Base-by-base conservation (phyloP, 2,329 filamentous ascomycete genomes). In the Penicillium sp. region DNA sequence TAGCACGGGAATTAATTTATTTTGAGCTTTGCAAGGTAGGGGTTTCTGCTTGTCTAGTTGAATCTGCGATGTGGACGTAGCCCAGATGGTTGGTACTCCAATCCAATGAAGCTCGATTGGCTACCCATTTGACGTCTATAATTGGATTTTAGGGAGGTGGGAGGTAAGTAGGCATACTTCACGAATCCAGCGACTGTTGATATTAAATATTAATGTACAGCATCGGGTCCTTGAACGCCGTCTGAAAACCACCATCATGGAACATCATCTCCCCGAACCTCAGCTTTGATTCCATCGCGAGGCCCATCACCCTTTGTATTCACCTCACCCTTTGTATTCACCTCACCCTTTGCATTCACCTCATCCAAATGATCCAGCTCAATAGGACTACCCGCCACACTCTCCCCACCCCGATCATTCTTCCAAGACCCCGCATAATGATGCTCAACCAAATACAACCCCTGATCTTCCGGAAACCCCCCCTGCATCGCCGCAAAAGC, bases 351-450 rank as follows among this genome's bases (percentile, higher is more conserved):
- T 2, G 6, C 27, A 1, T 39, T 31, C 35, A 13, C 22, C 14
- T 19, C 39, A 7, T 43, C 14, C 3, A 16, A 4, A 13, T 52
- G 13, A 40, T 53, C 36, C 22, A 22, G 16, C 39, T 43, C 27
- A 18, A 35, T 11, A 24, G 50, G 13, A 14, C 31, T 35, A 11
- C 27, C n/a, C 11, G 11, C 6, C n/a, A 11, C n/a, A 27, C 19
- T 47, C 37, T 63, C 59, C 0, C 59, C 61, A 11, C 56, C 54
- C 2, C 55, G 22, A 14, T 16, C 41, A 50, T 63, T 61, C 56
- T 65, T 65, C 62, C 62, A 65, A 37, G 62, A 65, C 14, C 60
- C 61, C 13, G 58, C 58, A 40, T 65, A 65, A 37, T 61, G 62
- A 44, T 65, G 62, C 50, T 56, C 52, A 11, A 63, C 62, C 16